A percentile compares a stretch with the other conserved stretches of the same genome.
phyloP scores from a whole-genome alignment of 106 monocot genomes.

The Vanilla planifolia region DNA sequence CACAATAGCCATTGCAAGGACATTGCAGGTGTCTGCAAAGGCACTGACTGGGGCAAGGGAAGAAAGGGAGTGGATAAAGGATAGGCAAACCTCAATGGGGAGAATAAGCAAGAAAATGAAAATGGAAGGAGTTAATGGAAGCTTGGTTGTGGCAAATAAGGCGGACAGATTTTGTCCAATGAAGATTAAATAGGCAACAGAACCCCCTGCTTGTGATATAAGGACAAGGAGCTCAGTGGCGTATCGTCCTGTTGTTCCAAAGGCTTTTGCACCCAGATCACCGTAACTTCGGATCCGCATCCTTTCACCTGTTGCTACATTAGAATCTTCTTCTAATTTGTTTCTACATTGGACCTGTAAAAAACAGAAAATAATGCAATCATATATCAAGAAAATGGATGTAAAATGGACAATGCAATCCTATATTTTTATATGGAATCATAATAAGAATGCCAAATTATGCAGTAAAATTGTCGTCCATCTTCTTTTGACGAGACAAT shows the following conservation, averaged over 20 bases:
- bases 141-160: conserved; percentile 10
- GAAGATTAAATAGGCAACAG: conserved; percentile 85
- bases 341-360: conserved; percentile 74
- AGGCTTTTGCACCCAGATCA: conserved; percentile 69
- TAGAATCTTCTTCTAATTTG: conserved; percentile 37
- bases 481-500: neutral
- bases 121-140: conserved; percentile 26
- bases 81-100: conserved; percentile 60
- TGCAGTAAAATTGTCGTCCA: neutral
- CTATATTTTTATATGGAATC: neutral
- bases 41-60: conserved; percentile 78
- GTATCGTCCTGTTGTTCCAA: conserved; percentile 56
- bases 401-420: neutral
- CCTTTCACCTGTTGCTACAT: conserved; percentile 18
- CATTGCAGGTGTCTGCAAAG: conserved; percentile 86
- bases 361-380: neutral
- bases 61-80: conserved; percentile 74
- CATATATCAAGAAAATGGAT: neutral
- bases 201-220: conserved; percentile 73
- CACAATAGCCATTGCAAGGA: conserved; percentile 88
- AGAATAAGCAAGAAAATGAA: conserved; percentile 75
- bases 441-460: neutral
- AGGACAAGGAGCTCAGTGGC: conserved; percentile 75
- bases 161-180: conserved; percentile 88
- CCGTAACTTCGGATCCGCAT: conserved; percentile 50